phyloP scores from a whole-genome alignment of 768 basidiomycete species.

The Mycena venus region DNA sequence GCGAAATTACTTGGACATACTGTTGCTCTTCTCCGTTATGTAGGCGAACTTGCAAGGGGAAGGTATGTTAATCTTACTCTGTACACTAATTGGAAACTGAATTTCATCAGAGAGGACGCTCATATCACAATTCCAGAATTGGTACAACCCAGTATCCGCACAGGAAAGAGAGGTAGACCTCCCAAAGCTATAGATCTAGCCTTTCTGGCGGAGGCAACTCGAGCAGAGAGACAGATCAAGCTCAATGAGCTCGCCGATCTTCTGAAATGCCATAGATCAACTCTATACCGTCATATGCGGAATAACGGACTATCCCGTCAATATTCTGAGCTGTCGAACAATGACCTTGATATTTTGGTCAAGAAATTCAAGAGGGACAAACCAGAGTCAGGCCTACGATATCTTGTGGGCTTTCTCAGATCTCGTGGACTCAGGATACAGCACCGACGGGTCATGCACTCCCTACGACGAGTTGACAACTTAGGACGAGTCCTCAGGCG shows the following conservation, averaged over 20 bases:
- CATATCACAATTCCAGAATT: background rate
- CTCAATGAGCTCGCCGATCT: background rate
- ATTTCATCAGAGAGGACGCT: background rate
- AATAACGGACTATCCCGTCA: no score
- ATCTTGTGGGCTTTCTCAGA: no score
- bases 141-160: background rate
- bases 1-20: background rate
- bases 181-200: background rate
- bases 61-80: background rate
- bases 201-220: background rate
- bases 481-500: no score
- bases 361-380: no score
- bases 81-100: no score
- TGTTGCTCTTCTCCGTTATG: background rate
- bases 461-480: no score
- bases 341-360: no score
- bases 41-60: background rate
- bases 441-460: no score
- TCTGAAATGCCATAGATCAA: background rate
- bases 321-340: no score
- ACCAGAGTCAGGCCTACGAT: no score
- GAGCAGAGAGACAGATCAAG: constrained; percentile 1
- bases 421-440: no score
- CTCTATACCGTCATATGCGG: no score
- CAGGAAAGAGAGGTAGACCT: background rate